phyloP scores from a whole-genome alignment of 2,329 filamentous ascomycete species.

The Sporothrix schenckii region DNA sequence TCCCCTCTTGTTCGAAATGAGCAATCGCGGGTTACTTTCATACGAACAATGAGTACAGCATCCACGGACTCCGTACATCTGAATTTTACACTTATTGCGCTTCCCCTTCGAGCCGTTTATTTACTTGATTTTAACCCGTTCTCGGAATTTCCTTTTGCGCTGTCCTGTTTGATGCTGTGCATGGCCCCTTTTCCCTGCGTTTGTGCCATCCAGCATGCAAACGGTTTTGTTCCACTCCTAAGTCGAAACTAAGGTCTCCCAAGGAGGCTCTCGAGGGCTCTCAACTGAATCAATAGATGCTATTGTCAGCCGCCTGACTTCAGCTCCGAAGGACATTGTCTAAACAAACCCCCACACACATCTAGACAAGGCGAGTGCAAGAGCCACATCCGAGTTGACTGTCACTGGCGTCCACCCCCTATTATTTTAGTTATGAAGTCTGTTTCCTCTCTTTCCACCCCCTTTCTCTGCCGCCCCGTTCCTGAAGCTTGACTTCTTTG shows the following conservation, averaged over 20 bases:
- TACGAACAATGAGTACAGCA: too few species aligned
- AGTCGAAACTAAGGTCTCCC: background rate
- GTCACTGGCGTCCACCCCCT: background rate
- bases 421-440: background rate
- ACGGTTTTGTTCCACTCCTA: background rate
- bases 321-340: background rate
- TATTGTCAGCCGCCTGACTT: background rate
- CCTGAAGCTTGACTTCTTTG: constrained; percentile 30
- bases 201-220: background rate
- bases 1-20: background rate
- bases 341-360: background rate
- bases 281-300: background rate
- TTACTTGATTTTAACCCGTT: background rate
- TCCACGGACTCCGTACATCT: too few species aligned
- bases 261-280: background rate
- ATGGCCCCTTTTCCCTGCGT: constrained; percentile 13
- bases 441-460: constrained; percentile 13
- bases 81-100: background rate
- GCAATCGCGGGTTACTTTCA: too few species aligned
- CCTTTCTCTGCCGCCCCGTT: constrained; percentile 27
- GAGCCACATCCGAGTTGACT: background rate
- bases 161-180: constrained; percentile 4
- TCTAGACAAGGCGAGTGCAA: background rate
- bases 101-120: background rate
- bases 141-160: constrained; percentile 8